Base-by-base conservation (phyloP, 495 filamentous ascomycete species). In the Aspergillus asperescens region DNA sequence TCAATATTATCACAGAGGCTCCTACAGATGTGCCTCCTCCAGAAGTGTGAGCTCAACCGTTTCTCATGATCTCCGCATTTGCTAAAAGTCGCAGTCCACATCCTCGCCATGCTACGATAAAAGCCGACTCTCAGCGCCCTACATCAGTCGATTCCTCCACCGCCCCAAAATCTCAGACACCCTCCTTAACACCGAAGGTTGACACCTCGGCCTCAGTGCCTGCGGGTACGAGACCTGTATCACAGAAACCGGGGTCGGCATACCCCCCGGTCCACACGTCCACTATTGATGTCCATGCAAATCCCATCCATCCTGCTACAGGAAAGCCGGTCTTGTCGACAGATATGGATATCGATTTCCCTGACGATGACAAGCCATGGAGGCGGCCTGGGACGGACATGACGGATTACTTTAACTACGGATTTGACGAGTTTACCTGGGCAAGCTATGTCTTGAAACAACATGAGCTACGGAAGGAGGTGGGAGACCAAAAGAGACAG, bases 361-460 rank as follows among this genome's bases (percentile, higher is more conserved):
- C 85, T 7, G 58, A 73, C 20, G 84, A 88, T 58, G 87, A 90
- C 59, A 96, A 96, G 70, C 93, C 92, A 27, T 98, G 93, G 93
- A 84, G 93, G 23, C 85, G 90, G 52, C 93, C 93, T 7, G 93
- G 93, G n/a, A 86, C 92, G 38, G 93, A 97, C 66, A 79, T 95
- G 35, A 90, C 86, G 22, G 93, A 98, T 67, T 98, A 93, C 68
- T 98, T 98, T 79, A 98, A 98, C 73, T 98, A 97, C 73, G 94
- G 94, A 29, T 98, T 98, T 56, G 93, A 98, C 72, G 93, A 98
- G 68, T 98, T 97, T 66, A 96, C 94, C 13, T 98, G 93, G 93
- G 87, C 91, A 23, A 81, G 88, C 52, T 98, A 97, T 69, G 91
- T 91, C 24, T 69, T 90, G 54, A 94, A 94, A 61, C 94, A 97